Conservation (phyloP, 2,329 filamentous ascomycete species). For the Penicillium sp. region DNA sequence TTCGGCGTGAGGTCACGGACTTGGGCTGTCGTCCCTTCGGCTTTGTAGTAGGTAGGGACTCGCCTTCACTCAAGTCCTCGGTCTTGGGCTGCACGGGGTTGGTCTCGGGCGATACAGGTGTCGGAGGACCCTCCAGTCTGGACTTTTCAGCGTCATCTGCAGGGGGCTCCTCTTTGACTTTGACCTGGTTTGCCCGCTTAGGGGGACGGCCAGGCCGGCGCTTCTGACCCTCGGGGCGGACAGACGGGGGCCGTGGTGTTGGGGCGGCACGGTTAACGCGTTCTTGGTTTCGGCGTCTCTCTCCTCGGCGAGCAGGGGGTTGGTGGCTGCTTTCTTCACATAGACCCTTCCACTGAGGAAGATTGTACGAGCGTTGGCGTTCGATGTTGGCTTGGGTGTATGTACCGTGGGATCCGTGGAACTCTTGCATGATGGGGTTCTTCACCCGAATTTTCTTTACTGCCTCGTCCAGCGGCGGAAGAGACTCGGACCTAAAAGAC, state of each 20-base stretch:
- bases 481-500: constrained; percentile 58
- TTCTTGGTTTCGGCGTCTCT: constrained; percentile 50
- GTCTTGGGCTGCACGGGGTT: constrained; percentile 56
- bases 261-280: constrained; percentile 41
- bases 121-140: constrained; percentile 49
- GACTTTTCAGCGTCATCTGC: constrained; percentile 40
- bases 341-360: constrained; percentile 91
- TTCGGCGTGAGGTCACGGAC: constrained; percentile 80
- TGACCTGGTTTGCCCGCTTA: constrained; percentile 38
- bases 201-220: constrained; percentile 45
- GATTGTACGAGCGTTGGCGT: constrained; percentile 91
- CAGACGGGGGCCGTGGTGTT: constrained; percentile 33
- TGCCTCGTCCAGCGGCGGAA: constrained; percentile 75
- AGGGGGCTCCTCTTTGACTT: constrained; percentile 38
- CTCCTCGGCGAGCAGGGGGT: constrained; percentile 82
- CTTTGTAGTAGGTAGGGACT: constrained; percentile 42
- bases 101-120: constrained; percentile 52
- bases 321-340: constrained; percentile 96
- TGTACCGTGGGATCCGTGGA: constrained; percentile 90
- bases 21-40: constrained; percentile 58
- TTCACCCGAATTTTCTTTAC: constrained; percentile 91
- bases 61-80: constrained; percentile 50
- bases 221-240: constrained; percentile 44
- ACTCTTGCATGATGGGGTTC: constrained; percentile 97
- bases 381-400: constrained; percentile 97